Conservation (phyloP, 306 rosid genomes). For the Senna tora region DNA sequence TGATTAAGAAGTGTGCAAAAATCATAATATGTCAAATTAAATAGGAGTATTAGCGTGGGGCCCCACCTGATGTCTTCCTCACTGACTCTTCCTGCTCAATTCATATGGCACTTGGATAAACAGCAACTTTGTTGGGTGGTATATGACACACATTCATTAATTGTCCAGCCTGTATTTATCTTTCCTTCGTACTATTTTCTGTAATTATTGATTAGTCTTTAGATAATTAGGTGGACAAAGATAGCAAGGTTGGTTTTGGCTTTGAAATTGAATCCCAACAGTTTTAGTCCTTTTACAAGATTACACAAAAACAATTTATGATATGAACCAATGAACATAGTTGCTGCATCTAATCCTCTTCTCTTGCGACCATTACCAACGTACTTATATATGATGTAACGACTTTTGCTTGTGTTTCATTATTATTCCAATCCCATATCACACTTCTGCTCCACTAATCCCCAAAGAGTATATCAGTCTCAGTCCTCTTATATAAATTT, state of each 20-base stretch:
- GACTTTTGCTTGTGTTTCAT: not conserved
- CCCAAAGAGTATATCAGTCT: not conserved
- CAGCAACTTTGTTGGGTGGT: constrained; percentile 28
- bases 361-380: too few relatives aligned
- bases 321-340: not conserved
- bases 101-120: not conserved
- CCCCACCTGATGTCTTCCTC: not conserved
- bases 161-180: constrained; percentile 24
- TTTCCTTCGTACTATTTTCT: constrained; percentile 23
- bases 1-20: too few relatives aligned
- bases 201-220: constrained; percentile 1
- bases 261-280: not conserved
- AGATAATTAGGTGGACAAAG: not conserved
- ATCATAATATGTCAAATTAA: too few relatives aligned
- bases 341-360: not conserved
- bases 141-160: constrained; percentile 19
- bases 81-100: not conserved
- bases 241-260: not conserved
- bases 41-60: not conserved
- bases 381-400: not conserved
- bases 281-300: not conserved
- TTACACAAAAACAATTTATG: not conserved
- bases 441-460: not conserved
- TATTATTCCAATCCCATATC: not conserved
- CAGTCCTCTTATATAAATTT: not conserved